A percentile compares a stretch with the other conserved stretches of the same genome.
phyloP scores from a whole-genome alignment of 345 rosid species.

The Citrus australasica region DNA sequence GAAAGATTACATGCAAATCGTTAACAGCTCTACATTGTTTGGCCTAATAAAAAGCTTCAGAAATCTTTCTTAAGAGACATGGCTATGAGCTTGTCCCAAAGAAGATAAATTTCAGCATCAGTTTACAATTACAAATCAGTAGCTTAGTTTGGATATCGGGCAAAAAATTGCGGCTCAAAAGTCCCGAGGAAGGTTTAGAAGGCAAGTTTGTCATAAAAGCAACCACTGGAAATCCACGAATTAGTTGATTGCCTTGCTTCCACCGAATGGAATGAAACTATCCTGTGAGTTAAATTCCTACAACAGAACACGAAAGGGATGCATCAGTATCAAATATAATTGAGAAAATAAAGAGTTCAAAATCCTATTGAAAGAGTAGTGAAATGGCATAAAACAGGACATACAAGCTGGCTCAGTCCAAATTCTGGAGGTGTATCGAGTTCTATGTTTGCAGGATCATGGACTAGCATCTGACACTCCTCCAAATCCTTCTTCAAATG shows the following conservation, averaged over 20 bases:
- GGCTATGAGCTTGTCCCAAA: not conserved
- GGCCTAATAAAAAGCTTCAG: not conserved
- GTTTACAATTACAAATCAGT: not conserved
- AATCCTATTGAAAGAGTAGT: not conserved
- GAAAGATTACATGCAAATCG: not conserved
- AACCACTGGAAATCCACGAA: not conserved
- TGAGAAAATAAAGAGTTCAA: not conserved
- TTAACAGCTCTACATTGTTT: not conserved
- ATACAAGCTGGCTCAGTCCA: constrained; percentile 91
- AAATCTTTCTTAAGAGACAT: not conserved
- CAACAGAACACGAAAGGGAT: not conserved
- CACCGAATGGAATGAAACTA: constrained; percentile 81
- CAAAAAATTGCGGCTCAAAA: constrained; percentile 2
- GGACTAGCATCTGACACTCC: constrained; percentile 67
- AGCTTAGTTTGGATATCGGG: not conserved
- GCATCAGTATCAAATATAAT: not conserved
- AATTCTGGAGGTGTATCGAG: constrained; percentile 93
- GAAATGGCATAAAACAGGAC: not conserved
- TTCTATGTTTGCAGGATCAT: constrained; percentile 79
- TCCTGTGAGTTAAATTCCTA: constrained; percentile 97
- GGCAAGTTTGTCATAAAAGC: not conserved
- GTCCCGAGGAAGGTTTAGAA: not conserved
- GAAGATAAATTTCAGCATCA: not conserved
- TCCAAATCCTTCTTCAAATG: constrained; percentile 79
- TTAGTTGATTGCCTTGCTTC: constrained; percentile 44